Conservation (phyloP, 2,329 filamentous ascomycete genomes). For the Pestalotiopsis sp. region DNA sequence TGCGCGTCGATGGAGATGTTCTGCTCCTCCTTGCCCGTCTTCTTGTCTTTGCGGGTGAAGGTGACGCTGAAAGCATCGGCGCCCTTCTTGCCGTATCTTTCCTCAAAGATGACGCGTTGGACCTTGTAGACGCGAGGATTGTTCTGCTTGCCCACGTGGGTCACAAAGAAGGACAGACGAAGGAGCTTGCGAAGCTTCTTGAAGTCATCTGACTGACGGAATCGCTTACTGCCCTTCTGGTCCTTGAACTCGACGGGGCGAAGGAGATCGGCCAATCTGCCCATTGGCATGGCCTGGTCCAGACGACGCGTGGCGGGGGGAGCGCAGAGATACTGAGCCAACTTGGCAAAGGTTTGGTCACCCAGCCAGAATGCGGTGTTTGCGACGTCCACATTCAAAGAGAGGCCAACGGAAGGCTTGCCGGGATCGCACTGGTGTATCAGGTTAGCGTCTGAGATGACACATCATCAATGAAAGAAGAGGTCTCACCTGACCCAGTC, state of each 20-base stretch:
- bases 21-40: slow-evolving; percentile 32
- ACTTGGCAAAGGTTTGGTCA: slow-evolving; percentile 38
- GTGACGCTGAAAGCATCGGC: slow-evolving; percentile 52
- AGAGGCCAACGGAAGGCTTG: slow-evolving; percentile 58
- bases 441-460: not conserved
- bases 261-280: slow-evolving; percentile 32
- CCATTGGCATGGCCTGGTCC: slow-evolving; percentile 22
- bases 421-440: slow-evolving; percentile 18
- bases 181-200: slow-evolving; percentile 55
- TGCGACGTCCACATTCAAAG: slow-evolving; percentile 87
- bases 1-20: slow-evolving; percentile 53
- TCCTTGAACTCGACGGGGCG: slow-evolving; percentile 33
- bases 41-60: slow-evolving; percentile 51
- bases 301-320: slow-evolving; percentile 29
- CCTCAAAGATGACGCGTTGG: slow-evolving; percentile 51
- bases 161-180: slow-evolving; percentile 59
- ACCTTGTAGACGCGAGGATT: slow-evolving; percentile 55
- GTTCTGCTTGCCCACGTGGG: slow-evolving; percentile 51
- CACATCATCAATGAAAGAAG: not conserved
- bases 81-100: slow-evolving; percentile 46
- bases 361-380: slow-evolving; percentile 85
- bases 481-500: slow-evolving; percentile 63
- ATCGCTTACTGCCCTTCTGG: slow-evolving; percentile 23
- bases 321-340: slow-evolving; percentile 29
- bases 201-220: slow-evolving; percentile 52